phyloP scores from a whole-genome alignment of 2,329 filamentous ascomycete species.

The Ramichloridium luteum region DNA sequence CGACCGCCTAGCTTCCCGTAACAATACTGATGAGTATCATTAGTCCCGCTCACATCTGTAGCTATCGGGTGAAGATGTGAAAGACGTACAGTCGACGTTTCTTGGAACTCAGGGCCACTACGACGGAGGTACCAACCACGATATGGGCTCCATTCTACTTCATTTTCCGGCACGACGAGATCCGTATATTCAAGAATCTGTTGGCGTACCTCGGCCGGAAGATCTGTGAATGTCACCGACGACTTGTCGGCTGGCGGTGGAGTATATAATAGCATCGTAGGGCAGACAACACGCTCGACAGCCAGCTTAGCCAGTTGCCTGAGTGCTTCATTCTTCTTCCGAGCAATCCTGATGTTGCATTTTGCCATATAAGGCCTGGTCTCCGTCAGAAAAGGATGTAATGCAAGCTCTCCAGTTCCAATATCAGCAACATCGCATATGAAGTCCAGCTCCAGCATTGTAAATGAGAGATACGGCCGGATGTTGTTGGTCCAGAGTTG shows the following conservation, averaged over 20 bases:
- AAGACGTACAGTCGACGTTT: not conserved
- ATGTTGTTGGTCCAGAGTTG: not conserved
- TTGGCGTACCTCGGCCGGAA: not conserved
- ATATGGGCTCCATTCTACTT: slow-evolving; percentile 1
- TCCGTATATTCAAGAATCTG: slow-evolving; percentile 1
- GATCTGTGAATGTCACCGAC: not conserved
- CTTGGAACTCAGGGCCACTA: not conserved
- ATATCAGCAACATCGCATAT: slow-evolving; percentile 1
- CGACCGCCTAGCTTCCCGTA: not conserved
- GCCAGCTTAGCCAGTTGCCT: not conserved
- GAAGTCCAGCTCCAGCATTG: slow-evolving; percentile 1
- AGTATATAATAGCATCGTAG: not conserved
- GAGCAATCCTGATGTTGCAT: slow-evolving; percentile 1
- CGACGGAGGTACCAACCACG: not conserved
- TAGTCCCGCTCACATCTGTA: not conserved
- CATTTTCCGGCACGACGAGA: not conserved
- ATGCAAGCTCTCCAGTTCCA: not conserved
- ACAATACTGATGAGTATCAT: not conserved
- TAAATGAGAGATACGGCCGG: not conserved
- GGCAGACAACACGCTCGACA: not conserved
- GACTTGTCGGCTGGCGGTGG: not conserved
- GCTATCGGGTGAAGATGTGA: slow-evolving; percentile 1
- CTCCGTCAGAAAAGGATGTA: not conserved
- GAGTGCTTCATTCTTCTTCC: not conserved
- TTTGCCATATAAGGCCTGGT: not conserved